Conservation (phyloP, 495 filamentous ascomycete species). For the Tuber magnatum region DNA sequence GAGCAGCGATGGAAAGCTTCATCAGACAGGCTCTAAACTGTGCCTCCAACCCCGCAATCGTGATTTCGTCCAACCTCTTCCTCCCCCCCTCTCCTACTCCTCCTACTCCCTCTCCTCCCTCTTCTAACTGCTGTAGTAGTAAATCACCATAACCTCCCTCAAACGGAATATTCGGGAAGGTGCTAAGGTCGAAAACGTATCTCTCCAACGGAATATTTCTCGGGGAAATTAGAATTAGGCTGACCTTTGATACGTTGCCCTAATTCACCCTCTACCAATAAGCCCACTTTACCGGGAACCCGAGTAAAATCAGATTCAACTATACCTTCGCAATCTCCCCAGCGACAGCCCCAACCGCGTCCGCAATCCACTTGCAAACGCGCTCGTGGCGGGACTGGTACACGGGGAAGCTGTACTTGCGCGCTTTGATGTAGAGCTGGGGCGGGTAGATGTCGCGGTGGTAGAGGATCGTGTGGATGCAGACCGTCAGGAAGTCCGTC, state of each 20-base stretch:
- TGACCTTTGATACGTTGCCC: slow-evolving; percentile 24
- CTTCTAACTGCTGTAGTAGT: slow-evolving; percentile 25
- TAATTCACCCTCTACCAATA: slow-evolving; percentile 11
- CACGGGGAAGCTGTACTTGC: slow-evolving; percentile 82
- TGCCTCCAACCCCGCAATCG: slow-evolving; percentile 57
- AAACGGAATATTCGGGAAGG: slow-evolving; percentile 57
- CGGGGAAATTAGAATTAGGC: slow-evolving; percentile 32
- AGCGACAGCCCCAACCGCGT: slow-evolving; percentile 69
- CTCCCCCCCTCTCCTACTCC: slow-evolving; percentile 41
- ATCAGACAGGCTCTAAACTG: slow-evolving; percentile 59
- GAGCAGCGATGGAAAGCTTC: slow-evolving; percentile 51
- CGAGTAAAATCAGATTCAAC: slow-evolving; percentile 26
- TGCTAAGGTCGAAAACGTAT: slow-evolving; percentile 74
- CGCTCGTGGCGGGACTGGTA: slow-evolving; percentile 82
- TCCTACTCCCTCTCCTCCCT: slow-evolving; percentile 47
- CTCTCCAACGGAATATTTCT: slow-evolving; percentile 58
- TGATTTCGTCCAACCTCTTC: slow-evolving; percentile 33
- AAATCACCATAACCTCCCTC: slow-evolving; percentile 42
- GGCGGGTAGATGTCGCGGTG: slow-evolving; percentile 75
- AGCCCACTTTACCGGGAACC: slow-evolving; percentile 5
- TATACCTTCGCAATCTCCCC: slow-evolving; percentile 61
- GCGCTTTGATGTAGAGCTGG: slow-evolving; percentile 69
- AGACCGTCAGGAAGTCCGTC: slow-evolving; percentile 72
- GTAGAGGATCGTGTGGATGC: slow-evolving; percentile 90
- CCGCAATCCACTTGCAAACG: slow-evolving; percentile 84